Conservation (phyloP, 2,329 filamentous ascomycete species). For the Botrytis medusae region DNA sequence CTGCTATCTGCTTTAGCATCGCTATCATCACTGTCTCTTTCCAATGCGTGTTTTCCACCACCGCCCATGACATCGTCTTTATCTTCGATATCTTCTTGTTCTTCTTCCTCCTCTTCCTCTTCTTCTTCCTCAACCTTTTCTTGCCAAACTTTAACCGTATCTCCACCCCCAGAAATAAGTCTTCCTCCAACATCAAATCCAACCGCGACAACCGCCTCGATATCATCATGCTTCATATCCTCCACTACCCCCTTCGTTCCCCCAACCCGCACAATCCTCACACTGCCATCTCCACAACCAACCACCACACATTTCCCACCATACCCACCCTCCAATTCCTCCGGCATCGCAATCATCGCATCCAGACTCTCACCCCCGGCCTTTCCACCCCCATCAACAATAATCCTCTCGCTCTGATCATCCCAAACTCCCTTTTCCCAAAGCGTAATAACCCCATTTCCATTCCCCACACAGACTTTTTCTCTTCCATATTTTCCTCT, state of each 20-base stretch:
- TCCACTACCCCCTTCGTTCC: slow-evolving; percentile 69
- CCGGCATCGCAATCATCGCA: slow-evolving; percentile 69
- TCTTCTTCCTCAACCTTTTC: slow-evolving; percentile 60
- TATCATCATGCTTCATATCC: slow-evolving; percentile 71
- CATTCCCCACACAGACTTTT: slow-evolving; percentile 72
- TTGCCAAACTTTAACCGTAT: slow-evolving; percentile 85
- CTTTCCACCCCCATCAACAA: slow-evolving; percentile 62
- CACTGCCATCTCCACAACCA: slow-evolving; percentile 76
- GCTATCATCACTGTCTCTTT: slow-evolving; percentile 34
- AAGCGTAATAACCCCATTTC: slow-evolving; percentile 78
- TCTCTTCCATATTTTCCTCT: slow-evolving; percentile 66
- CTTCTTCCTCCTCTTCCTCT: slow-evolving; percentile 49
- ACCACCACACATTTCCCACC: slow-evolving; percentile 73
- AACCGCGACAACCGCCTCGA: slow-evolving; percentile 80
- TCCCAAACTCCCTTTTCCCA: slow-evolving; percentile 97
- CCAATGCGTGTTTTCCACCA: slow-evolving; percentile 35
- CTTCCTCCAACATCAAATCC: slow-evolving; percentile 82
- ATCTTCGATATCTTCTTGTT: slow-evolving; percentile 41
- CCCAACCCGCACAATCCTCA: slow-evolving; percentile 76
- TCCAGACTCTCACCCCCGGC: slow-evolving; percentile 77
- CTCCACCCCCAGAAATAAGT: slow-evolving; percentile 86
- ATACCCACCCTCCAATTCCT: slow-evolving; percentile 57
- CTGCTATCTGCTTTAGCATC: slow-evolving; percentile 49
- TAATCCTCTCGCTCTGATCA: slow-evolving; percentile 87
- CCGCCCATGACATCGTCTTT: slow-evolving; percentile 46